Evolutionary conservation across 106 monocot species (phyloP), one percentile per base, ranked within the genome.

Genomic region (Cymbidium sinense): DNA sequence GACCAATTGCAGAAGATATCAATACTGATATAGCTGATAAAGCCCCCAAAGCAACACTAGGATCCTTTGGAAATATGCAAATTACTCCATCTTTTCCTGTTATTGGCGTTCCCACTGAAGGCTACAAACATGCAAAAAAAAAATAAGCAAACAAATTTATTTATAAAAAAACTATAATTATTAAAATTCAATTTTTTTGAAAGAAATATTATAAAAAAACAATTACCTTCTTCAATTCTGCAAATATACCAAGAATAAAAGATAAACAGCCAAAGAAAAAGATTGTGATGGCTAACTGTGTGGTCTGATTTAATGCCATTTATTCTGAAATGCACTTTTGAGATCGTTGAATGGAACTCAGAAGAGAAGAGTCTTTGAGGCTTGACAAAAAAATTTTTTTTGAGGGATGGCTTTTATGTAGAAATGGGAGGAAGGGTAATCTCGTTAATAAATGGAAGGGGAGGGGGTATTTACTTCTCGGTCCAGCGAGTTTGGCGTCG

Each of bases 51-150:
- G 83, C 81, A 75, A 96, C 75, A 13, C 84, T 88, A 34, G 91
- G 87, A 77, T 96, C 96, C 34, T 30, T 85, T 30, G 96, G 96
- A 77, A 77, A 96, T 76, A 86, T 87, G 88, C 96, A 96, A 69
- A 87, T 88, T 33, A 88, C 78, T 21, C 89, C 86, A 69, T 77
- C 95, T 80, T 89, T 86, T 64, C 84, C 84, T 61, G 73, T 62
- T 35, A 96, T 84, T 50, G 85, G 79, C 39, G 79, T 91, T 81
- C 95, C 95, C 70, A 1, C 75, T 75, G 89, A 34, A 77, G 95
- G 95, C 95, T 93, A n/a, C 21, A 5, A 54, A n/a, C 54, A 54
- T 54, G 76, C 37, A 78, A 10, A n/a, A n/a, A n/a, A n/a, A n/a
- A n/a, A n/a, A n/a, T n/a, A n/a, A n/a, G 12, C 41, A 19, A 19